Evolutionary conservation across 1,284 basidiomycete genomes (phyloP).

Genomic region (Ceratorhiza oryzae-sativae): DNA sequence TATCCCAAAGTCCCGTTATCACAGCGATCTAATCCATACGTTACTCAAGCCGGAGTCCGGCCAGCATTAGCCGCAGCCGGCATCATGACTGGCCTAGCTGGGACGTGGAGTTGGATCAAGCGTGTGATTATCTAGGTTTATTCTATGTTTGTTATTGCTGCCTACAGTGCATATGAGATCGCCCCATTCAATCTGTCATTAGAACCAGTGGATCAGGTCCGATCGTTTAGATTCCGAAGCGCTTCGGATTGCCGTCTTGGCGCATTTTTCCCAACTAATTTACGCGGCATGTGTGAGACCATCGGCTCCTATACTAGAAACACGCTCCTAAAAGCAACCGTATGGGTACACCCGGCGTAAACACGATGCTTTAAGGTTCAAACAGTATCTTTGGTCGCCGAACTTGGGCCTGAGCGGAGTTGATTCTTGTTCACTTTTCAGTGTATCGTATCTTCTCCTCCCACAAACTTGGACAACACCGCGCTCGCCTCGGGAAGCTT

Average conservation of each 20-base stretch:
- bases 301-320: not conserved
- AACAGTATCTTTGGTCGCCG: conserved; percentile 9
- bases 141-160: conserved; percentile 55
- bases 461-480: conserved; percentile 17
- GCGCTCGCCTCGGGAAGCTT: conserved; percentile 22
- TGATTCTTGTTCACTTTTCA: conserved; percentile 1
- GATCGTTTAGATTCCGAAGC: not conserved
- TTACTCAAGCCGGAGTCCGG: conserved; percentile 79
- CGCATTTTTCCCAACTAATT: not conserved
- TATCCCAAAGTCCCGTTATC: not conserved
- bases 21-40: conserved; percentile 45
- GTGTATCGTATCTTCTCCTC: conserved; percentile 11
- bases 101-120: conserved; percentile 92
- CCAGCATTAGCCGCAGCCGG: conserved; percentile 89
- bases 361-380: conserved; percentile 27
- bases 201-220: not conserved
- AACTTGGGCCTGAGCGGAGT: conserved; percentile 31
- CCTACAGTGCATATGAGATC: conserved; percentile 42
- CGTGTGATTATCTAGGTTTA: conserved; percentile 56
- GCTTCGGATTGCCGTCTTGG: not conserved
- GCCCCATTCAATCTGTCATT: conserved; percentile 20
- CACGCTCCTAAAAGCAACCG: not conserved
- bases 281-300: conserved; percentile 15
- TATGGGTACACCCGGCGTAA: conserved; percentile 2
- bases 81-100: conserved; percentile 86